phyloP scores from a whole-genome alignment of 352 stramenopile genomes.

The Salisapilia sapeloensis region DNA sequence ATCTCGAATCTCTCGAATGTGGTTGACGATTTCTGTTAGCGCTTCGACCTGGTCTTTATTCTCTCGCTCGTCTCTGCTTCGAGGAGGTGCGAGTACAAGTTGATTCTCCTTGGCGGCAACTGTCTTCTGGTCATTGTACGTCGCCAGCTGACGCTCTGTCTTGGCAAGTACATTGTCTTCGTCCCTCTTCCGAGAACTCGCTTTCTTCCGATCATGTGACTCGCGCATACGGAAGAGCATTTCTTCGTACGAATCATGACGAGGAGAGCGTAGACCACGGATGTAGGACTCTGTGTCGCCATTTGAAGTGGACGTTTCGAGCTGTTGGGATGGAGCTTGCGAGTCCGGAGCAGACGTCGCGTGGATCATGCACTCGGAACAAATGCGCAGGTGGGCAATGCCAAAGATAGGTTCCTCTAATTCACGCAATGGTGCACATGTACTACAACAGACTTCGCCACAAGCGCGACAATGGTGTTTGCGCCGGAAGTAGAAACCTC shows the following conservation, averaged over 20 bases:
- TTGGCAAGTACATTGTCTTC: too few species aligned
- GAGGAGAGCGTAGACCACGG: slow-evolving; percentile 16
- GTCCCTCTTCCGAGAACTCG: too few species aligned
- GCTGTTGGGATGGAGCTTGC: slow-evolving; percentile 2
- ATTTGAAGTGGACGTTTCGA: slow-evolving; percentile 26
- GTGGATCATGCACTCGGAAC: slow-evolving; percentile 32
- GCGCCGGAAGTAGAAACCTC: slow-evolving; percentile 52
- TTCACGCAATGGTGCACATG: slow-evolving; percentile 31
- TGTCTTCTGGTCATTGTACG: too few species aligned
- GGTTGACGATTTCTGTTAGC: slow-evolving; percentile 35
- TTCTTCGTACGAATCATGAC: slow-evolving; percentile 41
- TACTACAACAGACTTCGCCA: slow-evolving; percentile 55
- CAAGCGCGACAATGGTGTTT: slow-evolving; percentile 60
- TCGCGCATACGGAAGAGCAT: slow-evolving; percentile 43
- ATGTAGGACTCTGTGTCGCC: slow-evolving; percentile 39
- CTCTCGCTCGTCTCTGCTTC: too few species aligned
- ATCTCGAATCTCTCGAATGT: slow-evolving; percentile 43
- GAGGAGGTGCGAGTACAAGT: too few species aligned
- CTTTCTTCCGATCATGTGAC: slow-evolving; percentile 20
- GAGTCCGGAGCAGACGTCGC: slow-evolving; percentile 3
- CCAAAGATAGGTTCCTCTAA: slow-evolving; percentile 57
- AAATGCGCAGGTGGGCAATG: slow-evolving; percentile 45
- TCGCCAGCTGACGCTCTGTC: too few species aligned
- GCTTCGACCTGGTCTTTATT: slow-evolving; percentile 34
- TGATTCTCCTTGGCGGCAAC: too few species aligned